These are phyloP conservation scores for Fusarium kyushuense DNA, from an alignment of 2,329 filamentous ascomycete species.

Conservation along the genomic window DNA sequence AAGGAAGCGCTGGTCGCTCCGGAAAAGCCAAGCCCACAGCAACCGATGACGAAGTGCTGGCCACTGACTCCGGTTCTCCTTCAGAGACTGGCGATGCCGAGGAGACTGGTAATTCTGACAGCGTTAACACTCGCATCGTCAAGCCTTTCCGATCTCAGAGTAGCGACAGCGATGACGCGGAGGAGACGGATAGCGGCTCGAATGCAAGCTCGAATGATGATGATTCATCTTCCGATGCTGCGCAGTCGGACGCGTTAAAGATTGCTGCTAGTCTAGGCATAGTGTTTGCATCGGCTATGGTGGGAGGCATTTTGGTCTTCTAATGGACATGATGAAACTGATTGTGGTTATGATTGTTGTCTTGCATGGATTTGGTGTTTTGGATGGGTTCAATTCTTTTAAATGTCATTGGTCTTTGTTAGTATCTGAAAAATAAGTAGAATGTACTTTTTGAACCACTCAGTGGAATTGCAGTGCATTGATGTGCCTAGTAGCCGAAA, in stretches of 20 bases:
- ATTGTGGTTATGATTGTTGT: neutral
- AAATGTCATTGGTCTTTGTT: neutral
- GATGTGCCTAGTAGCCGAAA: no score
- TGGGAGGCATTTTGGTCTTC: slow-evolving; percentile 34
- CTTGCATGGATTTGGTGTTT: neutral
- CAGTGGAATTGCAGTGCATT: no score
- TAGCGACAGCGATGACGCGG: slow-evolving; percentile 1
- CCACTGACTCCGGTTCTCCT: slow-evolving; percentile 26
- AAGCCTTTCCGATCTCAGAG: slow-evolving; percentile 34
- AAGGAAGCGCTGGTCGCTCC: neutral
- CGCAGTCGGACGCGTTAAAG: slow-evolving; percentile 19
- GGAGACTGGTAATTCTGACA: neutral
- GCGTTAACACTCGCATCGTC: slow-evolving; percentile 12
- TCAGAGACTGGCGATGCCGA: neutral
- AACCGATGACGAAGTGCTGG: slow-evolving; percentile 19
- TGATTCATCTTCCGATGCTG: slow-evolving; percentile 1
- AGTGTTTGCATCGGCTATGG: slow-evolving; percentile 25
- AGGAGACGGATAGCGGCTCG: slow-evolving; percentile 14
- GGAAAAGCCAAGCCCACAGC: neutral
- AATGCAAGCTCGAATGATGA: neutral
- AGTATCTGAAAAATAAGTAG: neutral
- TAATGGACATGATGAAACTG: neutral
- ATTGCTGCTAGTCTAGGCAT: slow-evolving; percentile 19
- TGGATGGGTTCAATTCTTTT: neutral
- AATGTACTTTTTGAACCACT: no score